Evolutionary conservation across 2,329 filamentous ascomycete genomes (phyloP), one percentile per base, ranked within the genome.

Genomic region (Bipolaris sorokiniana): DNA sequence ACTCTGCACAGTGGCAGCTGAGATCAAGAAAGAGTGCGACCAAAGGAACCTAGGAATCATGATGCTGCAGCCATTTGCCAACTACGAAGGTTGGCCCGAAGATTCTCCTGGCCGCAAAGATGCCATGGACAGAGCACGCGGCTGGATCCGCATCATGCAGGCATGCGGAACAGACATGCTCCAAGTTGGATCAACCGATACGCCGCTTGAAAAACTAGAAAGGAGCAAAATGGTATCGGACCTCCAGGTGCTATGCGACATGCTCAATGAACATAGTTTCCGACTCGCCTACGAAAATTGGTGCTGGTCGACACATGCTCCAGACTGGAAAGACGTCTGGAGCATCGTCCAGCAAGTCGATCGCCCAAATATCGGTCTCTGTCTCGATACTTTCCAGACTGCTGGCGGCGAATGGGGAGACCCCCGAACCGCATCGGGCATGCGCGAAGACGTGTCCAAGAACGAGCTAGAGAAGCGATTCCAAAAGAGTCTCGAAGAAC

Each of bases 271-370:
- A 20, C 81, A 84, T 45, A 81, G 81, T 0, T 84, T 86, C 70
- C 81, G 84, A 6, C 77, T 93, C 16, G 89, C 89, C 0, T 93
- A 92, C 64, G 90, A 93, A 76, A 92, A 92, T 69, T 92, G 89
- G 89, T 91, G 89, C 75, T 93, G 54, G 59, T 62, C 59, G 18
- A 90, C 89, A 0, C 84, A 86, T 47, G 88, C 89, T 0, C 84
- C 87, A 0, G 81, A 78, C 1, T 94, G 90, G 90, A 84, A 83
- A 61, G 82, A 87, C 47, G 87, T 88, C 0, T 92, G 88, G 88
- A 77, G 84, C 2, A 87, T 92, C 11, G 87, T 91, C 3, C 69
- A 83, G 60, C 80, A 80, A 42, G 88, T 87, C 2, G 77, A 90
- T 62, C 76, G 86, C 2, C 79, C 81, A 0, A 92, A 93, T 59